These are phyloP conservation scores for Ceratocystis papillata DNA, from an alignment of 2,329 filamentous ascomycete species.

Conservation along the genomic window DNA sequence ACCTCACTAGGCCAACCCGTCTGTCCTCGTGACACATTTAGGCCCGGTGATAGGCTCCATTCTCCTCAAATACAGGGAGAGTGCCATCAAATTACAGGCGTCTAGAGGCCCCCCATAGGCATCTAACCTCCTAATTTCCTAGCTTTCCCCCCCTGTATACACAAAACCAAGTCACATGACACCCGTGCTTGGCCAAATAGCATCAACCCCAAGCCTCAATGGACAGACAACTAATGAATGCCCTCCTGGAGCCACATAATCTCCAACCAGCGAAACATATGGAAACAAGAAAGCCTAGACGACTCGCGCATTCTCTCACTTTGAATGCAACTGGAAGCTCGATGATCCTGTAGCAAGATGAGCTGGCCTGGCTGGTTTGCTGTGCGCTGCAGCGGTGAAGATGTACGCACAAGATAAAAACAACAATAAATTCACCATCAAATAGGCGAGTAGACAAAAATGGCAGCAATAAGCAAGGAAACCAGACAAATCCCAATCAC, in stretches of 20 bases:
- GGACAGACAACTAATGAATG: no score
- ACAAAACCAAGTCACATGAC: neutral
- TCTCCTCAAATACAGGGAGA: neutral
- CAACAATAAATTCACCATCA: neutral
- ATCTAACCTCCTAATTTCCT: neutral
- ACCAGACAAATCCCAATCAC: neutral
- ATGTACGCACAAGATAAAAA: neutral
- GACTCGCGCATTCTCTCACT: neutral
- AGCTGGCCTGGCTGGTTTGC: neutral
- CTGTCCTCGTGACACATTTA: constrained; percentile 3
- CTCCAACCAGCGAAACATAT: no score
- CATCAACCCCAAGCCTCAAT: neutral
- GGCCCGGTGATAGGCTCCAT: neutral
- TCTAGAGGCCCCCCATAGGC: neutral
- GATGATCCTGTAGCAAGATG: neutral
- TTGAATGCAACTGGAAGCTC: neutral
- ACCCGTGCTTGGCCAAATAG: neutral
- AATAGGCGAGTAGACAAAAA: neutral
- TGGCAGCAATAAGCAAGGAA: neutral
- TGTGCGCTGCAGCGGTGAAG: constrained; percentile 2
- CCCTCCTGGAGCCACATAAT: no score
- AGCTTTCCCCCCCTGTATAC: neutral
- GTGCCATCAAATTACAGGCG: neutral
- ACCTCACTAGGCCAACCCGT: neutral
- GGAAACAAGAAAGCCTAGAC: no score